phyloP scores from a whole-genome alignment of 441 rosid species.

The Cnidoscolus chayamansa region DNA sequence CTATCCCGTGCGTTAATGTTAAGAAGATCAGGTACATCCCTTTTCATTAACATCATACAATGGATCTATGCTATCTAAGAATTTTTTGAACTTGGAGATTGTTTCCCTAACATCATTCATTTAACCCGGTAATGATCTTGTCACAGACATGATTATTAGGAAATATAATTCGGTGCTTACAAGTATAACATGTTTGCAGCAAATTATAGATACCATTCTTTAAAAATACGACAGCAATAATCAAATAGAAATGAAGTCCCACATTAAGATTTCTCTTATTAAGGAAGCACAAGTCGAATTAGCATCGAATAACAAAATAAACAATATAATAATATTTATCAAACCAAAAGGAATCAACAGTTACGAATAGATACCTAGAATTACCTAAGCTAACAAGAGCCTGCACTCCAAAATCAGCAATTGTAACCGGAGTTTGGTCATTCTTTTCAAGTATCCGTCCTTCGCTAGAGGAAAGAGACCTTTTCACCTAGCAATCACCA shows the following conservation, averaged over 20 bases:
- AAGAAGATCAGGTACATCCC: background rate
- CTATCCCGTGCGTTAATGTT: background rate
- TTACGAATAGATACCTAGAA: background rate
- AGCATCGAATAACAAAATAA: background rate
- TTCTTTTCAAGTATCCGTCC: conserved; percentile 68
- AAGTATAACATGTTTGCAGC: background rate
- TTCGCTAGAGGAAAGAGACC: conserved; percentile 41
- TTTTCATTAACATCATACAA: too few species aligned
- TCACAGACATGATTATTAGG: background rate
- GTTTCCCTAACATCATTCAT: background rate
- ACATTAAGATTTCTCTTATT: background rate
- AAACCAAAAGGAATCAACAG: background rate
- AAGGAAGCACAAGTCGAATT: background rate
- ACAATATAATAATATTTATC: background rate
- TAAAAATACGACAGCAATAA: background rate
- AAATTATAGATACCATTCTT: background rate
- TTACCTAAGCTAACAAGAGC: conserved; percentile 81
- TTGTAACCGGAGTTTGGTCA: conserved; percentile 75
- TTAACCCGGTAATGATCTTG: background rate
- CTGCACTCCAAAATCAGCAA: conserved; percentile 93
- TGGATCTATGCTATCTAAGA: background rate
- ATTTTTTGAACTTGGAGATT: background rate
- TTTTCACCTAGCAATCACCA: conserved; percentile 23
- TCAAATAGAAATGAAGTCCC: background rate
- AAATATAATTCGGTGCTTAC: background rate